Evolutionary conservation across 495 filamentous ascomycete species (phyloP).

Genomic region (Neurospora cerealis): DNA sequence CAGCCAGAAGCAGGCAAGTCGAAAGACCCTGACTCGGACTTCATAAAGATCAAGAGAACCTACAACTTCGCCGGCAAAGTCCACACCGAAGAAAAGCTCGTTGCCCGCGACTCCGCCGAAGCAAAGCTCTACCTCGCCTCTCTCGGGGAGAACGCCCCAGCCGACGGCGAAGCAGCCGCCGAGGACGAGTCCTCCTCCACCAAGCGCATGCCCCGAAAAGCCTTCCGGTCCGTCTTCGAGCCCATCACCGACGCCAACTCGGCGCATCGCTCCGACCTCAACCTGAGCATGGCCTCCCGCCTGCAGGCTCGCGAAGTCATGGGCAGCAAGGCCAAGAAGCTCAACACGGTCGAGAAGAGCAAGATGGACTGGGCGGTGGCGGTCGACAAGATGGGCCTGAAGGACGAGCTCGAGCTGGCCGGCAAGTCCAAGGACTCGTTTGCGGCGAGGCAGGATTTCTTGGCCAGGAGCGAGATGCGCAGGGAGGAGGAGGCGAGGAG

Average conservation of each 20-base stretch:
- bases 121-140: conserved; percentile 64
- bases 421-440: conserved; percentile 79
- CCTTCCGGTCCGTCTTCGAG: conserved; percentile 73
- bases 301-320: conserved; percentile 28
- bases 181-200: conserved; percentile 18
- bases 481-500: conserved; percentile 65
- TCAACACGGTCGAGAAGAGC: conserved; percentile 95
- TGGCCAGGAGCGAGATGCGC: conserved; percentile 68
- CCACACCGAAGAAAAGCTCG: conserved; percentile 72
- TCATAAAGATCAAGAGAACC: conserved; percentile 75
- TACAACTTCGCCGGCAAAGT: conserved; percentile 88
- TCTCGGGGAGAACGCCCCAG: conserved; percentile 24
- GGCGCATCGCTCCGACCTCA: conserved; percentile 36
- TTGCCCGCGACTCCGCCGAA: conserved; percentile 70
- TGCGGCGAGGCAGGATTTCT: conserved; percentile 76
- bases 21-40: conserved; percentile 21
- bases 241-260: conserved; percentile 44
- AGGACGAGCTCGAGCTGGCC: conserved; percentile 77
- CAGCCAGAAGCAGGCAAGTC: conserved; percentile 12
- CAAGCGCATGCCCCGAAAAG: conserved; percentile 55
- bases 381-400: conserved; percentile 85
- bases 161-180: conserved; percentile 4
- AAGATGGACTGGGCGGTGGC: conserved; percentile 90
- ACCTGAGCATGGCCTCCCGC: conserved; percentile 35
- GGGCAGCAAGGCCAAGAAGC: conserved; percentile 58